phyloP scores from a whole-genome alignment of 1,284 basidiomycete species.

The Termitomyces sp. region DNA sequence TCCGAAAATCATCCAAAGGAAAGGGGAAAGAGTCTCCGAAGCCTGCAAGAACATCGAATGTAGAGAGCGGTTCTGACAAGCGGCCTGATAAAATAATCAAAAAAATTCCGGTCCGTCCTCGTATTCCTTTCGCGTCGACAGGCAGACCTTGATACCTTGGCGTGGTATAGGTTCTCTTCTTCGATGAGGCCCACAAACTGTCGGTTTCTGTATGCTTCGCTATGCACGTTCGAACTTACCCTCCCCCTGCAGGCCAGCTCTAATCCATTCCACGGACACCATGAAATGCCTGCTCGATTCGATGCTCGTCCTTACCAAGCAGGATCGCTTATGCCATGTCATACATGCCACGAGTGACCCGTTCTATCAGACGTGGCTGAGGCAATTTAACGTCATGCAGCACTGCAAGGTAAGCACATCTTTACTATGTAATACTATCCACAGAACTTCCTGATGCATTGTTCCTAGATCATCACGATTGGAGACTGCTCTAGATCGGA shows the following conservation, averaged over 20 bases:
- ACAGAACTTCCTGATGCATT: not conserved
- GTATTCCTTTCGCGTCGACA: not conserved
- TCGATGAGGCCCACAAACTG: conserved; percentile 82
- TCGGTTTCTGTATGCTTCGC: conserved; percentile 29
- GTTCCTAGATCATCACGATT: conserved; percentile 62
- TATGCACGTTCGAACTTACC: conserved; percentile 9
- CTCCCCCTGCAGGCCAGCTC: conserved; percentile 45
- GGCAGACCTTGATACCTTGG: not conserved
- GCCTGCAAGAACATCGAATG: conserved; percentile 8
- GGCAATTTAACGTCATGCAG: conserved; percentile 71
- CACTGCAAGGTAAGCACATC: conserved; percentile 60
- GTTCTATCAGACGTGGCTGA: conserved; percentile 78
- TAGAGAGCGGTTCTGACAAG: conserved; percentile 29
- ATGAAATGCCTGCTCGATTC: conserved; percentile 81
- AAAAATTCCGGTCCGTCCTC: conserved; percentile 57
- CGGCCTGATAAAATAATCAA: conserved; percentile 40
- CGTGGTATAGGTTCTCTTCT: conserved; percentile 54
- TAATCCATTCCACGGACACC: conserved; percentile 70
- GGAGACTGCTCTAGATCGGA: conserved; percentile 73
- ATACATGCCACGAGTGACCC: conserved; percentile 81
- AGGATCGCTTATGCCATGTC: conserved; percentile 77
- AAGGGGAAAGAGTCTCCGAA: conserved; percentile 16
- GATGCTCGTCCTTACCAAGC: conserved; percentile 80
- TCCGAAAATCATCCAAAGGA: conserved; percentile 24
- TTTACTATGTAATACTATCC: not conserved